phyloP scores from a whole-genome alignment of 2,329 filamentous ascomycete genomes.

The Cordyceps militaris region DNA sequence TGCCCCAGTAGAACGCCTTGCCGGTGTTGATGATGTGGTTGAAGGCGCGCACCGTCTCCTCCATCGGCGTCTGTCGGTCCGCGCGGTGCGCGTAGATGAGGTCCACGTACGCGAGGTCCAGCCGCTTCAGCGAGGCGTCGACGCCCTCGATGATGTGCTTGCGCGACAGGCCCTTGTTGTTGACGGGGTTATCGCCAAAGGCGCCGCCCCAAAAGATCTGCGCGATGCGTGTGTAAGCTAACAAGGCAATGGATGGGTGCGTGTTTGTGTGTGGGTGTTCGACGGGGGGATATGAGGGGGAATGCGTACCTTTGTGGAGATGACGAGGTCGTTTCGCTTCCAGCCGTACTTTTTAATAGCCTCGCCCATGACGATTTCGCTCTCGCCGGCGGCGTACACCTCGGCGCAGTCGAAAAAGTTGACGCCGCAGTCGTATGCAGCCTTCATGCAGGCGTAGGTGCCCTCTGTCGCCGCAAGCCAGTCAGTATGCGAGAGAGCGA shows the following conservation, averaged over 20 bases:
- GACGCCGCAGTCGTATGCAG: constrained; percentile 51
- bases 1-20: constrained; percentile 66
- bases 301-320: constrained; percentile 48
- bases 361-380: constrained; percentile 55
- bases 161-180: constrained; percentile 59
- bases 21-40: constrained; percentile 62
- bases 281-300: not conserved
- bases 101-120: constrained; percentile 56
- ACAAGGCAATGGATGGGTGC: constrained; percentile 2
- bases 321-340: constrained; percentile 54
- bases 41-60: constrained; percentile 64
- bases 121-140: constrained; percentile 49
- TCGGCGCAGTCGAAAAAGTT: constrained; percentile 60
- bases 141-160: constrained; percentile 66
- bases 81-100: constrained; percentile 63
- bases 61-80: constrained; percentile 61
- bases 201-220: constrained; percentile 59
- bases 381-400: constrained; percentile 50
- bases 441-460: constrained; percentile 54
- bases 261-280: not conserved
- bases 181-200: constrained; percentile 54
- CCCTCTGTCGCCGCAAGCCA: constrained; percentile 23
- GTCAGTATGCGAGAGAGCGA: constrained; percentile 10
- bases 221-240: not conserved
- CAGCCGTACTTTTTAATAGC: constrained; percentile 54